Percentiles rank a stretch among this genome's conserved stretches.
Evolutionary conservation across 345 rosid genomes (phyloP).

Genomic region (Crucihimalaya himalaica): DNA sequence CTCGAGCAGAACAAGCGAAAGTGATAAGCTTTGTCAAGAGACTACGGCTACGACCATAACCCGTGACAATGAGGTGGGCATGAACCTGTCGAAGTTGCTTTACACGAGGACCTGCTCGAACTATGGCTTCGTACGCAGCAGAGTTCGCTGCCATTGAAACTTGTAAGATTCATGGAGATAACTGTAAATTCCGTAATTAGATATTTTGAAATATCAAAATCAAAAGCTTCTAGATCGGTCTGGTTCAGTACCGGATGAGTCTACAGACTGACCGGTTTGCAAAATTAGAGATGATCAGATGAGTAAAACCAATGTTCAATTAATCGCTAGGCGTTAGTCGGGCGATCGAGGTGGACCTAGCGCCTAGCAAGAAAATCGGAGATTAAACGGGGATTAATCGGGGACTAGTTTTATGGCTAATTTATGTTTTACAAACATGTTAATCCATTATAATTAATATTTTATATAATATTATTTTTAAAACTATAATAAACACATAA

Average conservation of each 20-base stretch:
- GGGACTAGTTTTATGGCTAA: no score
- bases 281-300: background rate
- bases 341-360: no score
- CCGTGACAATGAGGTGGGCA: slow-evolving; percentile 54
- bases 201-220: no score
- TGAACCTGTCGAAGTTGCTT: slow-evolving; percentile 70
- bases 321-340: no score
- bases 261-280: background rate
- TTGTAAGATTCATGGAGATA: background rate
- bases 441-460: no score
- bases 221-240: background rate
- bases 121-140: slow-evolving; percentile 54
- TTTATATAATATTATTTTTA: no score
- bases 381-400: no score
- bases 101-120: slow-evolving; percentile 69
- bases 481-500: no score
- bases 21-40: slow-evolving; percentile 79
- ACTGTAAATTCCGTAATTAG: background rate
- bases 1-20: slow-evolving; percentile 59
- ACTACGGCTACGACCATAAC: slow-evolving; percentile 57
- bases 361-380: no score
- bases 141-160: slow-evolving; percentile 47
- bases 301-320: no score
- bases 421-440: no score
- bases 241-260: background rate